Conservation (phyloP, 257 asterid species). For the Scutellaria minor region DNA sequence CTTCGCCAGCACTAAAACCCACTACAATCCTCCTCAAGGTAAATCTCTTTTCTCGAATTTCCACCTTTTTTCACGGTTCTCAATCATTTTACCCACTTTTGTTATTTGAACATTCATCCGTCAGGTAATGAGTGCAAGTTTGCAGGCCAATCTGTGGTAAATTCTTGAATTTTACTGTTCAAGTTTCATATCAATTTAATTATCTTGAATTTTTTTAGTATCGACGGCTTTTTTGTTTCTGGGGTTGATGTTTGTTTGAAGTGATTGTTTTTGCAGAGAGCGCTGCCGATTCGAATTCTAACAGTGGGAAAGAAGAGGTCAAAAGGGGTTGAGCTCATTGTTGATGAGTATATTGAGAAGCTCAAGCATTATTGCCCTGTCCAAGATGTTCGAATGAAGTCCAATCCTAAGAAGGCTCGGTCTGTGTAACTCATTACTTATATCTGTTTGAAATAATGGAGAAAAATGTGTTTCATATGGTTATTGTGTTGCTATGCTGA, state of each 20-base stretch:
- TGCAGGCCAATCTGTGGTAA: conserved; percentile 59
- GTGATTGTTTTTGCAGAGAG: conserved; percentile 48
- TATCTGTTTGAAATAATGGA: not conserved
- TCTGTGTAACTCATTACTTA: conserved; percentile 31
- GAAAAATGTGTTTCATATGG: not conserved
- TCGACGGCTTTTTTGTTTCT: not conserved
- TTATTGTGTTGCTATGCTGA: not conserved
- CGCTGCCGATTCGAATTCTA: conserved; percentile 77
- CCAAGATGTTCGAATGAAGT: conserved; percentile 72
- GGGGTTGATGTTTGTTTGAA: conserved; percentile 1
- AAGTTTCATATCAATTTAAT: not conserved
- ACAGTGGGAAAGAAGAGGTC: conserved; percentile 90
- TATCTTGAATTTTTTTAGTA: not conserved
- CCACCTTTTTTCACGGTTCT: not conserved
- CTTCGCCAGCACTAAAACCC: conserved; percentile 40
- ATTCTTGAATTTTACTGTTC: conserved; percentile 12
- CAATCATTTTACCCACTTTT: not conserved
- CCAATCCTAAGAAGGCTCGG: conserved; percentile 91
- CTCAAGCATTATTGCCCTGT: conserved; percentile 71
- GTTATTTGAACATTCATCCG: not conserved
- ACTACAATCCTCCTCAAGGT: conserved; percentile 43
- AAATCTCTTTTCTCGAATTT: conserved; percentile 26
- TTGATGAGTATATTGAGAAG: conserved; percentile 71
- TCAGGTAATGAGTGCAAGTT: conserved; percentile 55
- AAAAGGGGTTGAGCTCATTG: conserved; percentile 69